Conservation (phyloP, 306 rosid genomes). For the Cicer chorassanicum region DNA sequence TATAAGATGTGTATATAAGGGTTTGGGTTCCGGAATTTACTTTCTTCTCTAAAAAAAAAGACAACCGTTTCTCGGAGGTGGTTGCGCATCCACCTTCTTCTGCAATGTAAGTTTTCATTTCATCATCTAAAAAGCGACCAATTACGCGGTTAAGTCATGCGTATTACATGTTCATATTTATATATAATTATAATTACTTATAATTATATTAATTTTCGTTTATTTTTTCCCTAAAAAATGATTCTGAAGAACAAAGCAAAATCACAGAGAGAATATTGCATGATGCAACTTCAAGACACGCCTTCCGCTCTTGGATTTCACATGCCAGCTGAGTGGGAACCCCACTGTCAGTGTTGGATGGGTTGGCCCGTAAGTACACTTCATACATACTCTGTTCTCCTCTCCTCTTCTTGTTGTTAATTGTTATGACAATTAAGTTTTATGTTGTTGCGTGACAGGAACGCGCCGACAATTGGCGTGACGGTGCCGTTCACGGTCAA, state of each 20-base stretch:
- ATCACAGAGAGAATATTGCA: not conserved
- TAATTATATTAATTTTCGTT: not conserved
- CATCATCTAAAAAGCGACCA: too few species aligned
- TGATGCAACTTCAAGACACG: constrained; percentile 57
- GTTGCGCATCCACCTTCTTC: too few species aligned
- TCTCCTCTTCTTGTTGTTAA: not conserved
- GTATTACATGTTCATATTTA: not conserved
- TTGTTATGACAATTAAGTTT: not conserved
- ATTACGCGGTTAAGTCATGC: not conserved
- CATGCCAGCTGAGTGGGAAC: constrained; percentile 97
- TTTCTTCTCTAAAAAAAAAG: too few species aligned
- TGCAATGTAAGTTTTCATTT: too few species aligned
- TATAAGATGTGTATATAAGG: too few species aligned
- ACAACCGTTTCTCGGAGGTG: too few species aligned
- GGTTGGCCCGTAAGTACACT: constrained; percentile 88
- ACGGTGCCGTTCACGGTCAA: constrained; percentile 68
- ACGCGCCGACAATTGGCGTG: constrained; percentile 92
- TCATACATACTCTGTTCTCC: not conserved
- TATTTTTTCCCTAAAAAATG: not conserved
- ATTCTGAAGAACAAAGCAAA: not conserved
- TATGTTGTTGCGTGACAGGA: constrained; percentile 60
- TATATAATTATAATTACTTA: not conserved
- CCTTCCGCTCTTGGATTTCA: constrained; percentile 61
- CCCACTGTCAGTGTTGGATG: constrained; percentile 81
- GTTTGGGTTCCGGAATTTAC: too few species aligned